Percentiles rank a stretch among this genome's conserved stretches.
Evolutionary conservation across 495 filamentous ascomycete species (phyloP).

Genomic region (Penicillium waksmanii): DNA sequence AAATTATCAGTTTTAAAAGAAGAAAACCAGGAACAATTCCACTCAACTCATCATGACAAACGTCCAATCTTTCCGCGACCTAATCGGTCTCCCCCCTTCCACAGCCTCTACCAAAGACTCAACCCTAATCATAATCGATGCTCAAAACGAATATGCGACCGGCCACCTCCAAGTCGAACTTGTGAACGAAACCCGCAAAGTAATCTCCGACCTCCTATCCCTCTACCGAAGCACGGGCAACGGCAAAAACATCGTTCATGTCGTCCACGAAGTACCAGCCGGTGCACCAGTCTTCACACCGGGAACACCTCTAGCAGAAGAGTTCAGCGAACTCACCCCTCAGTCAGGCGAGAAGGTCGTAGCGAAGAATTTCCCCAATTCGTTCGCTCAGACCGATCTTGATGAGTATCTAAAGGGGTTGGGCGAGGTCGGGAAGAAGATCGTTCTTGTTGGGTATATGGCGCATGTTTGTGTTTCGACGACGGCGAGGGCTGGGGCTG

Average conservation of each 20-base stretch:
- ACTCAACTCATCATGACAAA: not conserved
- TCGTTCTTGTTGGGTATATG: slow-evolving; percentile 59
- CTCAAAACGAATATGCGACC: slow-evolving; percentile 63
- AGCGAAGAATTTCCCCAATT: slow-evolving; percentile 49
- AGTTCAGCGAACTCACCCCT: slow-evolving; percentile 55
- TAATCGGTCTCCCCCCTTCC: slow-evolving; percentile 51
- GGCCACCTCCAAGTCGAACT: slow-evolving; percentile 56
- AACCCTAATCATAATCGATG: slow-evolving; percentile 65
- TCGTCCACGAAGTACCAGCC: slow-evolving; percentile 55
- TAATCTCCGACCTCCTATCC: slow-evolving; percentile 52
- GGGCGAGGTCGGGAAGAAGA: slow-evolving; percentile 44
- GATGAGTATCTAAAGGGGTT: slow-evolving; percentile 39
- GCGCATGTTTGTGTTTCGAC: slow-evolving; percentile 67
- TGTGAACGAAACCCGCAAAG: slow-evolving; percentile 46
- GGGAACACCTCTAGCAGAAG: slow-evolving; percentile 51
- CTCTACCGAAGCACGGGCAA: slow-evolving; percentile 52
- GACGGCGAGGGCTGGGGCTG: slow-evolving; percentile 56
- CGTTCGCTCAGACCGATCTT: slow-evolving; percentile 52
- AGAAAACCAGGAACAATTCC: not conserved
- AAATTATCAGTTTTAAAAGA: not conserved
- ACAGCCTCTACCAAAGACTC: slow-evolving; percentile 55
- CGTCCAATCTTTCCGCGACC: slow-evolving; percentile 45
- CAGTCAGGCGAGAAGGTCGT: slow-evolving; percentile 50
- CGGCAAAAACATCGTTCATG: slow-evolving; percentile 55
- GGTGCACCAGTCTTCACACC: slow-evolving; percentile 66